phyloP scores from a whole-genome alignment of 805 yeast genomes.

The Cyberlindnera lachancei region DNA sequence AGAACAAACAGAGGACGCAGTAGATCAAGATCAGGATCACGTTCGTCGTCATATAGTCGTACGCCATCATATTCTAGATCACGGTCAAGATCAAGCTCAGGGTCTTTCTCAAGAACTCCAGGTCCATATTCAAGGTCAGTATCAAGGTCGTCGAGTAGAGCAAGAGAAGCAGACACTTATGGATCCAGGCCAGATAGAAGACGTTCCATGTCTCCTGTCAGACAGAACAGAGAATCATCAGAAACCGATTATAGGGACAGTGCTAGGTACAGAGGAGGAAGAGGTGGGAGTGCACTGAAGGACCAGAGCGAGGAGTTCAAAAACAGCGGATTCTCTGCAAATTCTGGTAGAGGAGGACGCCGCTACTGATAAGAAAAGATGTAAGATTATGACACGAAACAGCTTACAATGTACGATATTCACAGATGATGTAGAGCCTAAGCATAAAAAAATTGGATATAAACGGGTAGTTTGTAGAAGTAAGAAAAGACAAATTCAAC shows the following conservation, averaged over 20 bases:
- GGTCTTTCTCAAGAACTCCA: constrained; percentile 14
- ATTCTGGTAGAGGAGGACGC: constrained; percentile 1
- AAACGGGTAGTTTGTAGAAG: background rate
- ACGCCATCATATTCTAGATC: constrained; percentile 14
- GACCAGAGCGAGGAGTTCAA: constrained; percentile 2
- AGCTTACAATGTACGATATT: background rate
- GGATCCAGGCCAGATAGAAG: too few relatives aligned
- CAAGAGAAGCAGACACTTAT: too few relatives aligned
- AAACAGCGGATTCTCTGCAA: background rate
- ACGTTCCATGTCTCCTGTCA: background rate
- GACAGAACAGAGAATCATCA: too few relatives aligned
- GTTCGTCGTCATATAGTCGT: constrained; percentile 11
- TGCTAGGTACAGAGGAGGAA: constrained; percentile 1
- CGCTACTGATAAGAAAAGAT: background rate
- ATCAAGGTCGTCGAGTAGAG: constrained; percentile 19
- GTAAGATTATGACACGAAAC: background rate
- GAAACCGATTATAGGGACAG: constrained; percentile 3
- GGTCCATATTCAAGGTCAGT: constrained; percentile 18
- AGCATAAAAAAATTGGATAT: background rate
- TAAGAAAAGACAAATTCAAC: constrained; percentile 1
- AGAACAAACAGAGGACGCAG: constrained; percentile 13
- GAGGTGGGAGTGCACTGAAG: too few relatives aligned
- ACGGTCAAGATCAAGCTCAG: too few relatives aligned
- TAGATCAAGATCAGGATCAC: constrained; percentile 19
- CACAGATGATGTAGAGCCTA: too few relatives aligned